Evolutionary conservation across 2,329 filamentous ascomycete species (phyloP).

Genomic region (Colletotrichum cuscutae): DNA sequence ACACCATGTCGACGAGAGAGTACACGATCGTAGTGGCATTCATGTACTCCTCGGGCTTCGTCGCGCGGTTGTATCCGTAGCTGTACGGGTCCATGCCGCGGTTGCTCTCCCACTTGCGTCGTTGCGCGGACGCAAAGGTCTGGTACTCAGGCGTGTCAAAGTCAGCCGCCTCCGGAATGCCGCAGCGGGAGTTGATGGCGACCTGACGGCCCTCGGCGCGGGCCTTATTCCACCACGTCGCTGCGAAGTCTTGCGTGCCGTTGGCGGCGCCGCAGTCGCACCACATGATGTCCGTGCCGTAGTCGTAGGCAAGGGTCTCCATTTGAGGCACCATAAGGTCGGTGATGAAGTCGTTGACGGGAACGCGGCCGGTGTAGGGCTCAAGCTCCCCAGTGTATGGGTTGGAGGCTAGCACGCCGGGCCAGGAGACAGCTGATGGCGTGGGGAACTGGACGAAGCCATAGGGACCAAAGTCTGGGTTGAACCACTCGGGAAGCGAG

Average conservation of each 20-base stretch:
- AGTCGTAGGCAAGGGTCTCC: slow-evolving; percentile 53
- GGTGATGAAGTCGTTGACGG: slow-evolving; percentile 51
- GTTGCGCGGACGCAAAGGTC: slow-evolving; percentile 51
- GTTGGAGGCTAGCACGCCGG: slow-evolving; percentile 41
- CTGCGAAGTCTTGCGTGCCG: slow-evolving; percentile 51
- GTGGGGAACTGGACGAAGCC: slow-evolving; percentile 53
- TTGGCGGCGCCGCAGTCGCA: slow-evolving; percentile 58
- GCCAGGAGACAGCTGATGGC: slow-evolving; percentile 46
- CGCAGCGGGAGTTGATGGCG: slow-evolving; percentile 66
- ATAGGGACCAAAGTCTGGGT: slow-evolving; percentile 55
- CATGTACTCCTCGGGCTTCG: slow-evolving; percentile 59
- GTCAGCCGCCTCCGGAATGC: slow-evolving; percentile 54
- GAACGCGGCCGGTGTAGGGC: slow-evolving; percentile 54
- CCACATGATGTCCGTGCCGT: slow-evolving; percentile 60
- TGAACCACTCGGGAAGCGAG: slow-evolving; percentile 61
- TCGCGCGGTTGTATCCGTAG: slow-evolving; percentile 70
- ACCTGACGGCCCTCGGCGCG: slow-evolving; percentile 56
- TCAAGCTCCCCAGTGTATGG: slow-evolving; percentile 53
- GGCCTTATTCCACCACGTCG: slow-evolving; percentile 54
- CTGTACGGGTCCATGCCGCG: slow-evolving; percentile 69
- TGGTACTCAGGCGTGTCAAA: slow-evolving; percentile 70
- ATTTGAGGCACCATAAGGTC: slow-evolving; percentile 59
- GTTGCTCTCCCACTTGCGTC: slow-evolving; percentile 68
- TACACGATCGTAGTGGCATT: slow-evolving; percentile 59
- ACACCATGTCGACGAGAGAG: slow-evolving; percentile 61